A percentile compares a stretch with the other conserved stretches of the same genome.
phyloP scores from a whole-genome alignment of 768 basidiomycete species.

The Tylopilus cervinicoccineus region DNA sequence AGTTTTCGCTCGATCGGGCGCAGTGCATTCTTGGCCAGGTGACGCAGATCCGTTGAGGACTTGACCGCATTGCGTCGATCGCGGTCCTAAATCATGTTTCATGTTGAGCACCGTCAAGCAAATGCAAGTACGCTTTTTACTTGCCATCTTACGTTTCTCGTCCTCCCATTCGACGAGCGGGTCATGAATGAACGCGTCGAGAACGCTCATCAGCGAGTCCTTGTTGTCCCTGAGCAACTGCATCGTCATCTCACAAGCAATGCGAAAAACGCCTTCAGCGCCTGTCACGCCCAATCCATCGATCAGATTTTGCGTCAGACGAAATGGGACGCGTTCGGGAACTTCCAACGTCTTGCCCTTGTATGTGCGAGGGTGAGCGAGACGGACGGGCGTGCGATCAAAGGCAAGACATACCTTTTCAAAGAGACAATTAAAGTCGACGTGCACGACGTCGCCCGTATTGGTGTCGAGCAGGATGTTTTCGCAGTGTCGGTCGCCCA shows the following conservation, averaged over 20 bases:
- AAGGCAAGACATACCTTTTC: slow-evolving; percentile 61
- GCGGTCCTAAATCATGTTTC: slow-evolving; percentile 37
- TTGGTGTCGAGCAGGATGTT: slow-evolving; percentile 90
- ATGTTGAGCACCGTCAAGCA: background rate
- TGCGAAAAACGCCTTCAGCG: slow-evolving; percentile 91
- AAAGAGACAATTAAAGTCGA: slow-evolving; percentile 97
- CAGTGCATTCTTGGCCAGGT: slow-evolving; percentile 72
- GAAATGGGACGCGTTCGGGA: slow-evolving; percentile 90
- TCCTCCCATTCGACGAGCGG: slow-evolving; percentile 96
- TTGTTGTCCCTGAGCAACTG: slow-evolving; percentile 84
- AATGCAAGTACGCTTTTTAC: slow-evolving; percentile 3
- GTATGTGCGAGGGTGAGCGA: background rate
- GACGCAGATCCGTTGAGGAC: slow-evolving; percentile 52
- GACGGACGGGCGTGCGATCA: background rate
- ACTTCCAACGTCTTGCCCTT: slow-evolving; percentile 81
- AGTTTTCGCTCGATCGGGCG: slow-evolving; percentile 83
- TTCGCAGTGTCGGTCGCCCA: slow-evolving; percentile 97
- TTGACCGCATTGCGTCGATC: slow-evolving; percentile 44
- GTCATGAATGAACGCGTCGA: slow-evolving; percentile 96
- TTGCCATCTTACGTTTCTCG: slow-evolving; percentile 62
- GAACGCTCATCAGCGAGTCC: slow-evolving; percentile 90
- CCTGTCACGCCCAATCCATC: slow-evolving; percentile 93
- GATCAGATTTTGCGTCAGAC: slow-evolving; percentile 88
- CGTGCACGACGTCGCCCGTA: slow-evolving; percentile 90
- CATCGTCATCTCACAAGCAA: slow-evolving; percentile 88